phyloP scores from a whole-genome alignment of 2,329 filamentous ascomycete species.

The Knoxdaviesia capensis region DNA sequence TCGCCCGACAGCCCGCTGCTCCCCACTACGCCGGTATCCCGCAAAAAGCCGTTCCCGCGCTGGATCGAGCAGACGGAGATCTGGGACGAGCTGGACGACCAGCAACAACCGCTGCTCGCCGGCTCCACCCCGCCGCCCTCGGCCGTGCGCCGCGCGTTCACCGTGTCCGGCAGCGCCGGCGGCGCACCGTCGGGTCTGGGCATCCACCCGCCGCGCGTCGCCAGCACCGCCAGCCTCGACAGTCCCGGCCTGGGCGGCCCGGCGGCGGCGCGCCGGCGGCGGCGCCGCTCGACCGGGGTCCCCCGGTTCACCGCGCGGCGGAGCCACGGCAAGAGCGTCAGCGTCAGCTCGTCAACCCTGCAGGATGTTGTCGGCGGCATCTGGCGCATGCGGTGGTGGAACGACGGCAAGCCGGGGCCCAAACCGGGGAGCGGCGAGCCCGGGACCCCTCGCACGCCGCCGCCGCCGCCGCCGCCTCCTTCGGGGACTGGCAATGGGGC shows the following conservation, averaged over 20 bases:
- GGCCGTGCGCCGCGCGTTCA: too few species aligned
- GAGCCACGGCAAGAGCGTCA: slow-evolving; percentile 16
- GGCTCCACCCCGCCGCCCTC: slow-evolving; percentile 20
- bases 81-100: slow-evolving; percentile 74
- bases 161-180: slow-evolving; percentile 8
- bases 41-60: slow-evolving; percentile 26
- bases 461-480: background rate
- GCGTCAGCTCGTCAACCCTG: slow-evolving; percentile 13
- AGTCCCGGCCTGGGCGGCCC: slow-evolving; percentile 10
- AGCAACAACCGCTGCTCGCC: slow-evolving; percentile 17
- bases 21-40: slow-evolving; percentile 18
- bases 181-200: background rate
- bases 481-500: background rate
- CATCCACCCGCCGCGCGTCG: slow-evolving; percentile 9
- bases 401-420: slow-evolving; percentile 4
- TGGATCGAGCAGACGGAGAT: slow-evolving; percentile 59
- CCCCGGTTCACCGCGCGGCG: slow-evolving; percentile 37
- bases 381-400: slow-evolving; percentile 36
- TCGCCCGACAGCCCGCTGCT: slow-evolving; percentile 27
- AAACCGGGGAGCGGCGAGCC: background rate
- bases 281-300: slow-evolving; percentile 40
- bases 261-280: slow-evolving; percentile 10
- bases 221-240: slow-evolving; percentile 10
- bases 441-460: background rate
- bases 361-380: slow-evolving; percentile 31